phyloP scores from a whole-genome alignment of 2,329 filamentous ascomycete genomes.

The Aspergillus amoenus region DNA sequence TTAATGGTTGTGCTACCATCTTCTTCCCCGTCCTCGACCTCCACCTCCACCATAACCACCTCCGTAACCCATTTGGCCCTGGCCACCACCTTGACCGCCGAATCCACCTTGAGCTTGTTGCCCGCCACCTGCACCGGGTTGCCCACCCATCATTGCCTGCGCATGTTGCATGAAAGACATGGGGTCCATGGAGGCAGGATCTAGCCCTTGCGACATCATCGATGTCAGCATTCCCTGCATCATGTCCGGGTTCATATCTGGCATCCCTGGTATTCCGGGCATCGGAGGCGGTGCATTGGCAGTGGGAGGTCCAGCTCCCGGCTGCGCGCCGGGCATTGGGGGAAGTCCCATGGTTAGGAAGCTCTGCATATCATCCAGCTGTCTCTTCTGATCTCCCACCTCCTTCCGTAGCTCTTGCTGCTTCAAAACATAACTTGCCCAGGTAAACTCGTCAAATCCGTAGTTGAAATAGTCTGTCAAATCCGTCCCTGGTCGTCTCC shows the following conservation, averaged over 20 bases:
- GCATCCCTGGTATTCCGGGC: constrained; percentile 45
- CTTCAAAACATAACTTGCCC: constrained; percentile 89
- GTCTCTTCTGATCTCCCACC: constrained; percentile 75
- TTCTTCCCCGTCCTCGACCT: constrained; percentile 40
- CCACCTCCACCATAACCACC: constrained; percentile 39
- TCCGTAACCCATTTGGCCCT: constrained; percentile 44
- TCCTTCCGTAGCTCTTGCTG: constrained; percentile 77
- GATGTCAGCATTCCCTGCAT: constrained; percentile 59
- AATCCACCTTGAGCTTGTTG: constrained; percentile 38
- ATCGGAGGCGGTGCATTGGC: constrained; percentile 33
- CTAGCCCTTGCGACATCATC: constrained; percentile 55
- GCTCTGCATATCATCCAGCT: constrained; percentile 60
- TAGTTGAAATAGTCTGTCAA: constrained; percentile 99
- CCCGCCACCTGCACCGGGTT: constrained; percentile 39
- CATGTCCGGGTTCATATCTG: constrained; percentile 55
- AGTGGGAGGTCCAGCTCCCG: constrained; percentile 26
- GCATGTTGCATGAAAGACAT: constrained; percentile 55
- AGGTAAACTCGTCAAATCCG: constrained; percentile 97
- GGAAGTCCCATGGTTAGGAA: constrained; percentile 55
- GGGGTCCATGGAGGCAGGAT: constrained; percentile 55
- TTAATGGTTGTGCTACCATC: constrained; percentile 32
- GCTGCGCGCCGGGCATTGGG: constrained; percentile 42
- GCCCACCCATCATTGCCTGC: constrained; percentile 50
- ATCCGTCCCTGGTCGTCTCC: constrained; percentile 91
- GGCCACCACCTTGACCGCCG: constrained; percentile 37